Base-by-base conservation (phyloP, 106 monocot genomes). In the Cymbidium sinense region DNA sequence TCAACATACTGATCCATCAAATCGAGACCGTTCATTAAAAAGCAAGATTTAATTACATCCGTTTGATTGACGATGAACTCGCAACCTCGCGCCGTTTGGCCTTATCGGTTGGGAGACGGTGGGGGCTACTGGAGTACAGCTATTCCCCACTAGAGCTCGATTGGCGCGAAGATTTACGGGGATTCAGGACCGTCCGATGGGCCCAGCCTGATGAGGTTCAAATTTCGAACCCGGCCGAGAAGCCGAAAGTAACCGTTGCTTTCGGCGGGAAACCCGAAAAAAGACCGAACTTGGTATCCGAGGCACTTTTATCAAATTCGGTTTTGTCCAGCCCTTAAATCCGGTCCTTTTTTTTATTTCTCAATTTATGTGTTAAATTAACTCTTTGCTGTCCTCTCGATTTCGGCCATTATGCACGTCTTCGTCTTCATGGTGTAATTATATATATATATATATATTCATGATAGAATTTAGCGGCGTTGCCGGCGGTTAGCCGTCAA, bases 211-310 rank as follows among this genome's bases (percentile, higher is more conserved):
- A 36, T 27, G 71, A 13, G 71, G 69, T 71, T 71, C 71, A 71
- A 71, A 71, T 71, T 71, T 71, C 71, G 37, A 71, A 71, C 71
- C 21, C 34, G 71, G 71, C 29, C 20, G 71, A 71, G 71, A 20
- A 23, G 71, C 71, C 37, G 71, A 71, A 71, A 71, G 71, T 39
- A 71, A 71, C 71, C 37, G 71, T 71, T 71, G 71, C 71, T 71
- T 71, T 71, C 37, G 71, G 71, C 71, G 71, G 71, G 71, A 71
- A 71, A 71, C 69, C 69, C 69, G 69, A 69, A 69, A 33, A 71
- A 67, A 67, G 31, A 67, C 67, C 67, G 8, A 67, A 71, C n/a
- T 18, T 21, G 37, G 71, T 37, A 39, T 71, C 35, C 37, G 71
- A 35, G 71, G 71, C 37, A 7, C 71, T 20, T 37, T 39, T 39